Base-by-base conservation (phyloP, 1,284 basidiomycete genomes). In the Papiliotrema terrestris region DNA sequence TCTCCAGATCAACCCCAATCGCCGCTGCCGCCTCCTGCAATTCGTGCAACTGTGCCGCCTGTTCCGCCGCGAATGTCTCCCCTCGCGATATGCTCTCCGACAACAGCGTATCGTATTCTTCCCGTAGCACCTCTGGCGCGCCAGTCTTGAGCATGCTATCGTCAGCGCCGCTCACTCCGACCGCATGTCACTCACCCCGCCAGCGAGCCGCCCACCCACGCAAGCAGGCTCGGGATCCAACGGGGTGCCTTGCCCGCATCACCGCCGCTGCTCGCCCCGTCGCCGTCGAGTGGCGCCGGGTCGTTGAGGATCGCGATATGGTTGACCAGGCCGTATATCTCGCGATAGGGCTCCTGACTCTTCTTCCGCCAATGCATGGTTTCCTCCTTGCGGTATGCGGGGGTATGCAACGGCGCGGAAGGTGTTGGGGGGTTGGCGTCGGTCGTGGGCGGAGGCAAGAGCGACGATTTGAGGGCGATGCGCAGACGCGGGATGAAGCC, bases 181-280 rank as follows among this genome's bases (percentile, higher is more conserved):
- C n/a, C 11, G 35, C 44, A 26, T 44, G 39, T 25, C 22, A 8
- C 86, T 63, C 73, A 91, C 87, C 93, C 94, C 2, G 91, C 89
- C 15, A 97, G 75, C 36, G 89, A 92, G 0, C 90, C 93, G 2
- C 93, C 93, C n/a, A 97, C 85, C 92, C 93, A 97, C 0, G 87
- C 82, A 73, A 93, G 80, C 36, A 85, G 80, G 1, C 85, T 84
- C 2, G 91, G 86, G 6, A 85, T 78, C 76, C 92, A 95, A 0
- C 89, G 87, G 0, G 92, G 93, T 1, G 89, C 89, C 63, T 84
- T 87, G 3, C 91, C 91, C 0, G 85, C 85, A 58, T 84, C 85
- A 0, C 65, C 58, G 14, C 77, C 50, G 71, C 5, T 79, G 79
- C 20, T 84, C 83, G 20, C 51, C 9, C 49, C 61, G 4, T 54